A percentile compares a stretch with the other conserved stretches of the same genome.
Conservation (phyloP, 805 yeast species). For the Scheffersomyces amazonensis region DNA sequence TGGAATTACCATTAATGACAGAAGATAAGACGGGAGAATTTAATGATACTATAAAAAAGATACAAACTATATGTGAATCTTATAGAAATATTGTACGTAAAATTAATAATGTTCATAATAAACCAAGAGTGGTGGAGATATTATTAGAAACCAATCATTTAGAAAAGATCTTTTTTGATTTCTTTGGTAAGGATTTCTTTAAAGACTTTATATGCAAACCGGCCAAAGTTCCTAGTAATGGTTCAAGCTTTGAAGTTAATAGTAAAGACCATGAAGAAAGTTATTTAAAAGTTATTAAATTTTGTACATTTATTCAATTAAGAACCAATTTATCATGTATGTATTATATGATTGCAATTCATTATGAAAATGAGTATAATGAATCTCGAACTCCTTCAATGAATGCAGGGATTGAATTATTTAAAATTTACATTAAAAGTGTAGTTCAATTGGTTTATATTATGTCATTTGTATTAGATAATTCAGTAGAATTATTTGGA, state of each 20-base stretch:
- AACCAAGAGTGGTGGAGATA: conserved; percentile 34
- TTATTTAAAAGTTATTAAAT: conserved; percentile 33
- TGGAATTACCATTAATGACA: conserved; percentile 19
- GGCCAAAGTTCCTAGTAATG: conserved; percentile 11
- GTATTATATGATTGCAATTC: conserved; percentile 39
- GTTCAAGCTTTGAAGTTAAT: conserved; percentile 12
- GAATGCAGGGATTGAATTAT: conserved; percentile 39
- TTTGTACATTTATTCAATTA: conserved; percentile 31
- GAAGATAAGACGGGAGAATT: conserved; percentile 14
- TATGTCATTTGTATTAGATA: conserved; percentile 41
- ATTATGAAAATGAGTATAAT: conserved; percentile 33
- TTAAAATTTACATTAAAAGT: conserved; percentile 38
- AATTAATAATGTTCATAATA: conserved; percentile 22
- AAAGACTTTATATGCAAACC: conserved; percentile 35
- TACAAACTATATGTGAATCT: conserved; percentile 16
- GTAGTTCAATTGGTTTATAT: conserved; percentile 42
- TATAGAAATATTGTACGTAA: conserved; percentile 27
- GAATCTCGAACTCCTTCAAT: conserved; percentile 26
- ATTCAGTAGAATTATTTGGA: conserved; percentile 40
- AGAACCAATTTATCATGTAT: conserved; percentile 39
- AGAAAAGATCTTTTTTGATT: conserved; percentile 31
- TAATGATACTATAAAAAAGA: conserved; percentile 8
- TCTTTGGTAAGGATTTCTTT: conserved; percentile 42
- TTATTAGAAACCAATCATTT: conserved; percentile 32
- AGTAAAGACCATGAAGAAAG: conserved; percentile 24